Base-by-base conservation (phyloP, 2,329 filamentous ascomycete species). In the Verticillium zaregamsianum region DNA sequence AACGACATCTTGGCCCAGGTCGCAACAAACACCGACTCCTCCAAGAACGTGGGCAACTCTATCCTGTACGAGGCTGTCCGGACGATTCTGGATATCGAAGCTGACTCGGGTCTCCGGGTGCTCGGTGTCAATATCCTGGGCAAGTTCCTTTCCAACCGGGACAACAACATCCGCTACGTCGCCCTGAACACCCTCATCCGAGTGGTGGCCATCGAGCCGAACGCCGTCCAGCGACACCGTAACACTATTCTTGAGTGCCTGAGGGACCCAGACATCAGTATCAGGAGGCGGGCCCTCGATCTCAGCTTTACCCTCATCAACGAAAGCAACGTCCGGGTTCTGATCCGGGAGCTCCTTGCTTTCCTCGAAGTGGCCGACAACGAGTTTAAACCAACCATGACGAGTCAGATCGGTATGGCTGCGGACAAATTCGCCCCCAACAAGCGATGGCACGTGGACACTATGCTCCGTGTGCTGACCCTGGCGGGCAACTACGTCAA, bases 81-180 rank as follows among this genome's bases (percentile, higher is more conserved):
- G 54, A 99, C 95, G 0, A 99, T 99, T 67, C 87, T 99, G 57
- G 95, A 99, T 68, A 98, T 99, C 60, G 95, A 99, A 76, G 96
- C 95, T 25, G 96, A 99, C 73, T 97, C 95, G 11, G 94, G 95
- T 39, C 80, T 99, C 65, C 86, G 96, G 58, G 95, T 99, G 25
- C 84, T 99, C 31, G 95, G 95, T 71, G 95, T 99, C 68, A 99
- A 99, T 73, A 99, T 99, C 67, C 86, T 99, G 28, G 95, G 96
- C 73, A 99, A 98, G 74, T 99, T 99, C 78, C 79, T 99, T 65
- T 90, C 93, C n/a, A 99, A 99, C 80, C 89, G 94, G 69, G 95
- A 99, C 77, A 99, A 99, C 82, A 99, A 99, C 73, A 99, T 99
- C 70, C 90, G 95, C 75, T 99, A 99, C 72, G 95, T 99, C 59